phyloP scores from a whole-genome alignment of 305 asterid genomes.

The Fraxinus sp. region DNA sequence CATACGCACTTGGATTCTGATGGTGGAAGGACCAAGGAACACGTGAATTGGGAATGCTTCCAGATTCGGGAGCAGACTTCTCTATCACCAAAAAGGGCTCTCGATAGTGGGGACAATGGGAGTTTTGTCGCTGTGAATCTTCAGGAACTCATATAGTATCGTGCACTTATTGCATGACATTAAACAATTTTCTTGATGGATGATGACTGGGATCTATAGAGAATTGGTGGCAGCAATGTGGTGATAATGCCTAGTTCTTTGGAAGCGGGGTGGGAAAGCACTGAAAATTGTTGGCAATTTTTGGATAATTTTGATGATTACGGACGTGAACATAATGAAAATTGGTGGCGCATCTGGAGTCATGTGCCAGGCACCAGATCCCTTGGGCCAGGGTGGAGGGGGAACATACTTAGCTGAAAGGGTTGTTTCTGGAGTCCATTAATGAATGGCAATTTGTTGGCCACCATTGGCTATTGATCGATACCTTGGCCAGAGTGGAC shows the following conservation, averaged over 20 bases:
- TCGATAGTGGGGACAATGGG: conserved; percentile 32
- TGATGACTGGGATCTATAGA: background rate
- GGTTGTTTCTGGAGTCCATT: background rate
- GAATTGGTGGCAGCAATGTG: background rate
- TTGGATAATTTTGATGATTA: background rate
- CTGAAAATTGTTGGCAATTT: background rate
- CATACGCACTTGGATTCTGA: conserved; percentile 23
- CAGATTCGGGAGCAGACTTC: conserved; percentile 33
- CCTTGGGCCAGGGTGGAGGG: background rate
- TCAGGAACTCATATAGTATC: conserved; percentile 26
- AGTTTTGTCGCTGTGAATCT: conserved; percentile 22
- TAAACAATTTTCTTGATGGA: conserved; percentile 31
- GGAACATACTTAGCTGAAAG: background rate
- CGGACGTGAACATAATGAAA: background rate
- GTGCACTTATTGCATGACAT: conserved; percentile 34
- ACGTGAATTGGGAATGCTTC: background rate
- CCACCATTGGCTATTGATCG: background rate
- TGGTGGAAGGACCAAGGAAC: background rate
- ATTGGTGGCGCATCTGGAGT: too few relatives aligned
- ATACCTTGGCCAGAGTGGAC: conserved; percentile 2
- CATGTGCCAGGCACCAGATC: too few relatives aligned
- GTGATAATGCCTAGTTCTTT: background rate
- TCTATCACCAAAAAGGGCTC: conserved; percentile 37
- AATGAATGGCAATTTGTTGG: background rate
- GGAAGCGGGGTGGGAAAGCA: background rate